phyloP scores from a whole-genome alignment of 129 eudicot genomes.

The Centella asiatica region DNA sequence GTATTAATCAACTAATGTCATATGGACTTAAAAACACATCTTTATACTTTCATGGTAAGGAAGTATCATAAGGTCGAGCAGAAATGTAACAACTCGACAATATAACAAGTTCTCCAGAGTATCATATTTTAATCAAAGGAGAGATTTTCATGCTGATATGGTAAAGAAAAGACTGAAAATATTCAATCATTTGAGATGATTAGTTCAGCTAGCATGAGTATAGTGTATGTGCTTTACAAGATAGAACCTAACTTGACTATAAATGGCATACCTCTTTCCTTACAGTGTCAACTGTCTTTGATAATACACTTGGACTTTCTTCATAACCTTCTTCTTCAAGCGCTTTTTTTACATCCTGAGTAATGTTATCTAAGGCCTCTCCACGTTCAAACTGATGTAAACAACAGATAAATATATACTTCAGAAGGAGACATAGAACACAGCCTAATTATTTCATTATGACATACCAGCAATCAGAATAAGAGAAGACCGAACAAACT shows the following conservation, averaged over 20 bases:
- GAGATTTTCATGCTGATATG: not conserved
- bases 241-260: not conserved
- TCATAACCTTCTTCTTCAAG: slow-evolving; percentile 86
- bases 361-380: slow-evolving; percentile 82
- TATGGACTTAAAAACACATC: not conserved
- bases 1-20: not conserved
- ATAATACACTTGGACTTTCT: slow-evolving; percentile 60
- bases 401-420: not conserved
- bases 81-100: not conserved
- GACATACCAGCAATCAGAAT: not conserved
- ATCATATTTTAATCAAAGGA: not conserved
- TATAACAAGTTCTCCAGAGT: not conserved
- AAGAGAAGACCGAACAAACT: not conserved
- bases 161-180: not conserved
- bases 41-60: too few species aligned
- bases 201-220: not conserved
- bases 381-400: slow-evolving; percentile 82
- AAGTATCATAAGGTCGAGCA: not conserved
- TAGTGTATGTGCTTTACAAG: slow-evolving; percentile 1
- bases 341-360: slow-evolving; percentile 52
- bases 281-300: slow-evolving; percentile 86
- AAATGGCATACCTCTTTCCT: slow-evolving; percentile 58
- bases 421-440: not conserved
- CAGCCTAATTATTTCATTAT: not conserved
- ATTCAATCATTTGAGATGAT: not conserved